Percentiles rank a stretch among this genome's conserved stretches.
Conservation (phyloP, 768 basidiomycete genomes). For the Clitopilus hobsonii region DNA sequence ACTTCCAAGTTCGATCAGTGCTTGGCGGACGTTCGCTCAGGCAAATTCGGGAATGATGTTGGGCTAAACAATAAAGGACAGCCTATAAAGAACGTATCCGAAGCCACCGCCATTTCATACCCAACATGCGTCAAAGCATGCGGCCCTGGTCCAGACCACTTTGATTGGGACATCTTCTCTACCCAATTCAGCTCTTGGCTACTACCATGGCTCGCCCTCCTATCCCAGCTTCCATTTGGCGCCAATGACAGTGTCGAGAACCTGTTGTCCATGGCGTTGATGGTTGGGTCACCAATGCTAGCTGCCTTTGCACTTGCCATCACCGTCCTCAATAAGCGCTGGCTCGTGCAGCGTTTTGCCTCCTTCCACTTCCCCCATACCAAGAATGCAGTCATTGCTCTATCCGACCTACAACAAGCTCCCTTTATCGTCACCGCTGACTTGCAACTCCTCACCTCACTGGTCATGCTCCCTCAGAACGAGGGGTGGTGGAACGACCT, state of each 20-base stretch:
- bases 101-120: constrained; percentile 24
- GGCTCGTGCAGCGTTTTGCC: constrained; percentile 25
- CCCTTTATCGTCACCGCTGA: constrained; percentile 25
- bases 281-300: constrained; percentile 39
- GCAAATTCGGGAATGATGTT: constrained; percentile 11
- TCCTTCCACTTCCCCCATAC: constrained; percentile 18
- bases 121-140: constrained; percentile 22
- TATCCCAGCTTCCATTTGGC: constrained; percentile 46
- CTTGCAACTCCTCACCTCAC: constrained; percentile 24
- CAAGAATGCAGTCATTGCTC: constrained; percentile 19
- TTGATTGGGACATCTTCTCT: constrained; percentile 27
- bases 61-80: constrained; percentile 23
- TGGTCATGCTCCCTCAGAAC: constrained; percentile 31
- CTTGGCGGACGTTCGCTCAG: constrained; percentile 12
- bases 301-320: constrained; percentile 40
- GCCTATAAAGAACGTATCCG: constrained; percentile 11
- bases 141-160: constrained; percentile 18
- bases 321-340: constrained; percentile 34
- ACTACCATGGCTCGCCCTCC: constrained; percentile 41
- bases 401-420: constrained; percentile 33
- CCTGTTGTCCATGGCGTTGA: constrained; percentile 34
- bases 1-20: constrained; percentile 16
- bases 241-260: constrained; percentile 32
- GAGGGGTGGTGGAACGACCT: constrained; percentile 34
- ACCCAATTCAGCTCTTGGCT: constrained; percentile 41